Percentiles rank a stretch among this genome's conserved stretches.
Evolutionary conservation across 2,329 filamentous ascomycete genomes (phyloP).

Genomic region (Arthrinium phaeospermum): DNA sequence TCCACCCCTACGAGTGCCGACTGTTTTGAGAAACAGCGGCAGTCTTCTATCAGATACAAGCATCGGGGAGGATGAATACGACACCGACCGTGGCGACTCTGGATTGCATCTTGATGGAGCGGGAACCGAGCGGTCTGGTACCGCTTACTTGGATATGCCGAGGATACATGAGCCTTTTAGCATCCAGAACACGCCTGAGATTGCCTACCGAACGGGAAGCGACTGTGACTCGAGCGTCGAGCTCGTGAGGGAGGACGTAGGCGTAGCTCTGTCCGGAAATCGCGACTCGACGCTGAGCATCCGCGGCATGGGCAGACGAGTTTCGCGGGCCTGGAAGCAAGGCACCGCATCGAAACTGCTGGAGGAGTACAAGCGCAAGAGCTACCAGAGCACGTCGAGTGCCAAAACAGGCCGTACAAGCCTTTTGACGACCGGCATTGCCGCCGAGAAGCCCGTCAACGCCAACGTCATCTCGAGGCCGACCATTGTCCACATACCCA

Average conservation of each 20-base stretch:
- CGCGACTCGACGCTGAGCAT: background rate
- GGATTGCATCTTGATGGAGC: background rate
- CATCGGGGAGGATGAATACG: conserved; percentile 31
- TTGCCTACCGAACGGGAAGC: conserved; percentile 33
- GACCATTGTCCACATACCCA: conserved; percentile 41
- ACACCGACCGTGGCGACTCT: conserved; percentile 22
- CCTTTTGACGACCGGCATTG: conserved; percentile 35
- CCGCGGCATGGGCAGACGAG: conserved; percentile 27
- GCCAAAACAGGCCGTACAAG: conserved; percentile 37
- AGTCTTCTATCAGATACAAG: conserved; percentile 39
- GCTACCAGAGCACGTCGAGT: conserved; percentile 34
- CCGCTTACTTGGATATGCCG: conserved; percentile 29
- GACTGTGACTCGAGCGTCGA: conserved; percentile 31
- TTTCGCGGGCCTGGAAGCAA: conserved; percentile 37
- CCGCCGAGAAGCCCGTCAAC: conserved; percentile 33
- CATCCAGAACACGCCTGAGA: conserved; percentile 39
- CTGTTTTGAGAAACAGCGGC: conserved; percentile 27
- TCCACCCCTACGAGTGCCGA: background rate
- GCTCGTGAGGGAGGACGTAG: background rate
- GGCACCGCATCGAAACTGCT: conserved; percentile 26
- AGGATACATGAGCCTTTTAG: conserved; percentile 34
- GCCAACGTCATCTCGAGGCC: conserved; percentile 36
- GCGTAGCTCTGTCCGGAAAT: background rate
- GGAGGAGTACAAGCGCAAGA: conserved; percentile 32
- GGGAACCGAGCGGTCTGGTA: background rate